Evolutionary conservation across 192 early-diverging fungal species (phyloP).

Genomic region (Rhizophagus clarus): DNA sequence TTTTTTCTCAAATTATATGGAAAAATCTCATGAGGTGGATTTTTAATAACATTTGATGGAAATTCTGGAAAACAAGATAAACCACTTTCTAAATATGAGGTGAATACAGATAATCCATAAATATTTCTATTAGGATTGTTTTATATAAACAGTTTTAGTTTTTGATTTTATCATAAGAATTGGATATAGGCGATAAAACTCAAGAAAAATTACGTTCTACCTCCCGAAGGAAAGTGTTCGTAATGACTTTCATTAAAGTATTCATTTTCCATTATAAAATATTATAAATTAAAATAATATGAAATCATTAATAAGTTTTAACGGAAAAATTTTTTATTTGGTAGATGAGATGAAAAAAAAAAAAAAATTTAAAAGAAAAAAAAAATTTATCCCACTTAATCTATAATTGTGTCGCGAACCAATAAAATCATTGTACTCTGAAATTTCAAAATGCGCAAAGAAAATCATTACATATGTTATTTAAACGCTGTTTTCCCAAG

Average conservation of each 20-base stretch:
- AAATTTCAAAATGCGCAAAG: too few relatives aligned
- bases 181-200: neutral
- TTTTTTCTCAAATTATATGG: neutral
- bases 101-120: neutral
- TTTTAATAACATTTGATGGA: constrained; percentile 2
- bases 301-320: too few relatives aligned
- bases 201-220: neutral
- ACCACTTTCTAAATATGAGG: neutral
- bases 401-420: neutral
- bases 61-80: neutral
- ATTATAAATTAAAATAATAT: neutral
- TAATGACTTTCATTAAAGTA: neutral
- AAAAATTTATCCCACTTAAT: neutral
- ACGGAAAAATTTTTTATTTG: neutral
- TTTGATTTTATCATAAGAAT: neutral
- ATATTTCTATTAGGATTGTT: neutral
- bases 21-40: neutral
- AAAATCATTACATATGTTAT: too few relatives aligned
- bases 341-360: neutral
- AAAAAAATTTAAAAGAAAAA: neutral
- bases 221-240: neutral
- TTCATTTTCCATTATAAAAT: neutral
- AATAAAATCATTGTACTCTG: too few relatives aligned
- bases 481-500: too few relatives aligned
- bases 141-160: neutral